Percentiles rank a stretch among this genome's conserved stretches.
Evolutionary conservation across 192 early-diverging fungal species (phyloP).

Genomic region (Phlyctochytrium bullatum): DNA sequence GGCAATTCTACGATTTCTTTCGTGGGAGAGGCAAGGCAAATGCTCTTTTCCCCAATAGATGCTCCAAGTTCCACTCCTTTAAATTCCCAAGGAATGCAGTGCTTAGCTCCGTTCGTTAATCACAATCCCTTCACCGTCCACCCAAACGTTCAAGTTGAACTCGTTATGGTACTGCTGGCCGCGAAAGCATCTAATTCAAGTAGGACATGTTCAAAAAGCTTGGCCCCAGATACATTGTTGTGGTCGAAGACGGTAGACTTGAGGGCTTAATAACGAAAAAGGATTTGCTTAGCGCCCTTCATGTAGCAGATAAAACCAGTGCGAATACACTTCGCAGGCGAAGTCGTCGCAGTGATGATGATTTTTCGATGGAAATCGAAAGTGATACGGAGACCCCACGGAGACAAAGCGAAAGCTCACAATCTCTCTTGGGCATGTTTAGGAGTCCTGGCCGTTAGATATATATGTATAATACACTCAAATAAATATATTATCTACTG

Average conservation of each 20-base stretch:
- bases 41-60: too few relatives aligned
- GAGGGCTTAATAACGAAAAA: slow-evolving; percentile 49
- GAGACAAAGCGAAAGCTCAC: background rate
- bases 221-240: slow-evolving; percentile 42
- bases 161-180: slow-evolving; percentile 30
- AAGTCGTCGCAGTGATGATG: background rate
- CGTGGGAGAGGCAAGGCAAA: too few relatives aligned
- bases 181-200: background rate
- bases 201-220: slow-evolving; percentile 57
- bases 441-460: too few relatives aligned
- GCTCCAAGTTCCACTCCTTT: too few relatives aligned
- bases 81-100: too few relatives aligned
- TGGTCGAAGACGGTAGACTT: slow-evolving; percentile 33
- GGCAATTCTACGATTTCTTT: too few relatives aligned
- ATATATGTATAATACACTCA: too few relatives aligned
- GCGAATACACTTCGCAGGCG: background rate
- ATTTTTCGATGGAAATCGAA: background rate
- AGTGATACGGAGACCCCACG: background rate
- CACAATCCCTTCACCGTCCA: slow-evolving; percentile 42
- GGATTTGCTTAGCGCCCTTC: slow-evolving; percentile 37
- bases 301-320: slow-evolving; percentile 18
- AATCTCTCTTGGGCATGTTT: background rate
- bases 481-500: too few relatives aligned
- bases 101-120: slow-evolving; percentile 29
- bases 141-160: slow-evolving; percentile 42